These are phyloP conservation scores for Dryadomyces quercus-mongolicae DNA, from an alignment of 2,329 filamentous ascomycete species.

Conservation along the genomic window DNA sequence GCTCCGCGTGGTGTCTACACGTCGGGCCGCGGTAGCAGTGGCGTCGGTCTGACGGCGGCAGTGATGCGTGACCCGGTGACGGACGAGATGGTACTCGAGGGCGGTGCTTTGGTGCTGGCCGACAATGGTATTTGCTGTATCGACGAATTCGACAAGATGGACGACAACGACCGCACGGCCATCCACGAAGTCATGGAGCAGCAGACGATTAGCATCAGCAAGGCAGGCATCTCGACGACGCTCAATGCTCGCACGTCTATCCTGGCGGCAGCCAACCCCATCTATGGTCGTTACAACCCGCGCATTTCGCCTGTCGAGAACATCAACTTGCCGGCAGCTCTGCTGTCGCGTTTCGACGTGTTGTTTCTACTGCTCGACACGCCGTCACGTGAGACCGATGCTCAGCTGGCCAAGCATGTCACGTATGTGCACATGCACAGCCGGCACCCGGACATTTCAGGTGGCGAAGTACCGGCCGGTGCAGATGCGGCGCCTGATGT, in stretches of 20 bases:
- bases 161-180: slow-evolving; percentile 68
- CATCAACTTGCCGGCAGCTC: slow-evolving; percentile 95
- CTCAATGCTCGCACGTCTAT: slow-evolving; percentile 94
- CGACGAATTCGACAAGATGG: slow-evolving; percentile 85
- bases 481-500: slow-evolving; percentile 32
- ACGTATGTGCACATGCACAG: slow-evolving; percentile 96
- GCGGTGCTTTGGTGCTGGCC: slow-evolving; percentile 65
- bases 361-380: slow-evolving; percentile 96
- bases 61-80: slow-evolving; percentile 78
- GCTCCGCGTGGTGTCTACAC: slow-evolving; percentile 85
- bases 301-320: slow-evolving; percentile 96
- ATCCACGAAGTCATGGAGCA: slow-evolving; percentile 87
- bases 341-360: slow-evolving; percentile 93
- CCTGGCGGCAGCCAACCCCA: slow-evolving; percentile 87
- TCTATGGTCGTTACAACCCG: slow-evolving; percentile 97
- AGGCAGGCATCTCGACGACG: slow-evolving; percentile 59
- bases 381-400: slow-evolving; percentile 76
- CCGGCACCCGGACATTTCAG: slow-evolving; percentile 66
- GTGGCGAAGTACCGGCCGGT: slow-evolving; percentile 9
- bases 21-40: slow-evolving; percentile 67
- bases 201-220: slow-evolving; percentile 76
- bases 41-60: slow-evolving; percentile 70
- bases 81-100: slow-evolving; percentile 74
- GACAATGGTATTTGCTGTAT: slow-evolving; percentile 81
- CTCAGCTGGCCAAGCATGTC: slow-evolving; percentile 90